Evolutionary conservation across 2,329 filamentous ascomycete genomes (phyloP).

Genomic region (Rutstroemia sp.): DNA sequence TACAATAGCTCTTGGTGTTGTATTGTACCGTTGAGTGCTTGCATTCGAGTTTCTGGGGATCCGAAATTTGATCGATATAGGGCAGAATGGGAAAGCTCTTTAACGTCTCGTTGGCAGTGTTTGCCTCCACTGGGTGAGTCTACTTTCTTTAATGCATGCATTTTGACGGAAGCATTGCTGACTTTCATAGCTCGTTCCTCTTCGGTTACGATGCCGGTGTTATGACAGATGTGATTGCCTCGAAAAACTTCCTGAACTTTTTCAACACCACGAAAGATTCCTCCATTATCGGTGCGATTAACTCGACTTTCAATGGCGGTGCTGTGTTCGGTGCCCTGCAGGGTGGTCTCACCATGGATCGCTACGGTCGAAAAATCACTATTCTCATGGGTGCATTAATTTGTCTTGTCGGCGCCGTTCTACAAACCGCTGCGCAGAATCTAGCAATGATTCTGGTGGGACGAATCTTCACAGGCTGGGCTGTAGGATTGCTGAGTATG

Average conservation of each 20-base stretch:
- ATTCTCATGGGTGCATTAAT: constrained; percentile 50
- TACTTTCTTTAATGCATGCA: not conserved
- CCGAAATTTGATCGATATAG: not conserved
- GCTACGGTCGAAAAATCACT: constrained; percentile 48
- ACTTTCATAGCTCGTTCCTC: constrained; percentile 31
- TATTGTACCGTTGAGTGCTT: not conserved
- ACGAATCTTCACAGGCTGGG: constrained; percentile 48
- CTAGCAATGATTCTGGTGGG: constrained; percentile 52
- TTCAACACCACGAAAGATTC: constrained; percentile 30
- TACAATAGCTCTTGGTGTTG: not conserved
- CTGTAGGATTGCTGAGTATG: constrained; percentile 54
- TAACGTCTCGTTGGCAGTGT: constrained; percentile 35
- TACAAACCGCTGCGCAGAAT: constrained; percentile 50
- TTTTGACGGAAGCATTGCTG: not conserved
- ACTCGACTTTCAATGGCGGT: constrained; percentile 58
- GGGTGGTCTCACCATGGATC: constrained; percentile 46
- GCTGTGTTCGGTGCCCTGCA: constrained; percentile 36
- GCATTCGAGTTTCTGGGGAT: not conserved
- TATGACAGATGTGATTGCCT: constrained; percentile 28
- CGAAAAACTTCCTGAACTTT: constrained; percentile 21
- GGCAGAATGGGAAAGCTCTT: constrained; percentile 34
- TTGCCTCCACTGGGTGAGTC: constrained; percentile 33
- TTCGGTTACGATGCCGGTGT: constrained; percentile 32
- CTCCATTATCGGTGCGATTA: constrained; percentile 43
- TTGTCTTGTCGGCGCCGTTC: constrained; percentile 51